Conservation (phyloP, 2,329 filamentous ascomycete species). For the Lojkania enalia region DNA sequence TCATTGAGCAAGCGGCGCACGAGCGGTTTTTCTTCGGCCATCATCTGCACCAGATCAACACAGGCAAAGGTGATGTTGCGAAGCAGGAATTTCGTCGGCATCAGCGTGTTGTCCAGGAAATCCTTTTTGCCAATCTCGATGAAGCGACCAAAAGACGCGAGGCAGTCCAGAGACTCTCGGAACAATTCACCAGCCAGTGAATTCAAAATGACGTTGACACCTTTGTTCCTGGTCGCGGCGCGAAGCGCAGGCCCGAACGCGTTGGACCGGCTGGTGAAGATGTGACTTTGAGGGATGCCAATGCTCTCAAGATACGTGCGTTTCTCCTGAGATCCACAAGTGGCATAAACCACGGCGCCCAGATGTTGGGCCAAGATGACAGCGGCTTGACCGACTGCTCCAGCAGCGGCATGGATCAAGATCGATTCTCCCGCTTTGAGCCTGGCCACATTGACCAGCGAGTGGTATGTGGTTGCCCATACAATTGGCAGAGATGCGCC, state of each 20-base stretch:
- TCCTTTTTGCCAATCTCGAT: neutral
- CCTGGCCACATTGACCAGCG: conserved; percentile 22
- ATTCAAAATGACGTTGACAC: neutral
- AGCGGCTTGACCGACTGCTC: conserved; percentile 23
- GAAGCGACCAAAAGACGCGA: neutral
- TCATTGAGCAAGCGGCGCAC: neutral
- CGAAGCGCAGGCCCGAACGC: neutral
- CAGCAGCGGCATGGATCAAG: conserved; percentile 29
- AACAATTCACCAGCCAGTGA: conserved; percentile 4
- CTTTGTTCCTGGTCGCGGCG: neutral
- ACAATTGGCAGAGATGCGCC: conserved; percentile 1
- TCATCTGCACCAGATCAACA: conserved; percentile 1
- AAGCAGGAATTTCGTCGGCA: neutral
- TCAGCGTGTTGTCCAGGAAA: neutral
- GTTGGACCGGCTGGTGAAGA: neutral
- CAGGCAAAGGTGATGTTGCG: neutral
- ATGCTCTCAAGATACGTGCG: neutral
- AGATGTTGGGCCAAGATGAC: conserved; percentile 15
- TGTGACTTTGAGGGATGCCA: neutral
- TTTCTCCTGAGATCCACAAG: conserved; percentile 2
- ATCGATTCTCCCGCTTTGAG: conserved; percentile 31
- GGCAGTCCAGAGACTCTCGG: neutral
- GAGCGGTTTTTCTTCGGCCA: neutral
- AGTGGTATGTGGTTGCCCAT: conserved; percentile 11
- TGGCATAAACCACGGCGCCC: conserved; percentile 17